These are phyloP conservation scores for Candida jianshihensis DNA, from an alignment of 805 yeast species.

Conservation along the genomic window DNA sequence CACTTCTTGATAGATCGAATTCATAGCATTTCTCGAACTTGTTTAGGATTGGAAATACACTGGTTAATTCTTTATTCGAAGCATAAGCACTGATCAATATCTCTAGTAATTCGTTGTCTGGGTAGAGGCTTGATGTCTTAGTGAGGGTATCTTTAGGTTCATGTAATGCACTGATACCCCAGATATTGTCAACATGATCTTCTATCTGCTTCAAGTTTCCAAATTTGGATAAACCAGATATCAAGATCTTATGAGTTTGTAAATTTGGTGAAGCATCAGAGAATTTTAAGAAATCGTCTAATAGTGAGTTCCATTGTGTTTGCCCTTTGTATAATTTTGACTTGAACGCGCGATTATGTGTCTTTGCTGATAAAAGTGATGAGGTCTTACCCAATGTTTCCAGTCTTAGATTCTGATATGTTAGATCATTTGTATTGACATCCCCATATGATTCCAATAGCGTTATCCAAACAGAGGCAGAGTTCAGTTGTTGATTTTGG, in stretches of 20 bases:
- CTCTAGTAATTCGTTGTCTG: slow-evolving; percentile 12
- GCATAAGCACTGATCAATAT: slow-evolving; percentile 13
- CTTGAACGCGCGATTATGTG: background rate
- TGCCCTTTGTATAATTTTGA: background rate
- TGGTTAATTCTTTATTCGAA: slow-evolving; percentile 6
- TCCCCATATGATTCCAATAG: background rate
- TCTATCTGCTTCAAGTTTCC: slow-evolving; percentile 15
- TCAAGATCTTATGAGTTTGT: slow-evolving; percentile 14
- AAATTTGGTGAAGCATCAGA: slow-evolving; percentile 10
- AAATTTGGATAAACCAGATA: slow-evolving; percentile 15
- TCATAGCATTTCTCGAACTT: slow-evolving; percentile 11
- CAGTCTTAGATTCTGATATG: slow-evolving; percentile 12
- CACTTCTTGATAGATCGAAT: slow-evolving; percentile 2
- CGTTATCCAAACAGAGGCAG: slow-evolving; percentile 6
- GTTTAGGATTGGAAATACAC: slow-evolving; percentile 9
- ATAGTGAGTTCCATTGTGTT: background rate
- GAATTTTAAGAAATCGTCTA: slow-evolving; percentile 4
- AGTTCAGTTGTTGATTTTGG: background rate
- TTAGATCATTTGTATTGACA: background rate
- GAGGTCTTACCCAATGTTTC: slow-evolving; percentile 12
- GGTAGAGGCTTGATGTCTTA: slow-evolving; percentile 12
- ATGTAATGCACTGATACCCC: slow-evolving; percentile 14
- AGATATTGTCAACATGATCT: slow-evolving; percentile 11
- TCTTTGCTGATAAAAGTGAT: background rate
- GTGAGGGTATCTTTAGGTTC: slow-evolving; percentile 4